Evolutionary conservation across 148 eudicot genomes (phyloP).

Genomic region (Cornus kousa): DNA sequence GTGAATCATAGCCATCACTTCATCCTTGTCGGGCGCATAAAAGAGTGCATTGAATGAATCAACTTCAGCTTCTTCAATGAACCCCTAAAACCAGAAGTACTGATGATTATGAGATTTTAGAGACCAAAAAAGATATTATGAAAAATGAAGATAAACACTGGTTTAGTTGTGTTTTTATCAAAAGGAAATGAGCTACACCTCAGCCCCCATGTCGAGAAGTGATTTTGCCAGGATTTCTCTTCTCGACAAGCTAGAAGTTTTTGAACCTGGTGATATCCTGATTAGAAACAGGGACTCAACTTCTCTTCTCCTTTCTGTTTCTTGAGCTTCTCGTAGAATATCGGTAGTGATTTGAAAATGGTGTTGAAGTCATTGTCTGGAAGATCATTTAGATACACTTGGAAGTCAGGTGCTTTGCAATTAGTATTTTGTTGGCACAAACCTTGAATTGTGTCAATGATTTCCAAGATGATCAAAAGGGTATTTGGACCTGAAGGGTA

Average conservation of each 20-base stretch:
- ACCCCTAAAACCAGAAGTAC: slow-evolving; percentile 15
- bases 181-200: slow-evolving; percentile 21
- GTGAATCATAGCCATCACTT: slow-evolving; percentile 26
- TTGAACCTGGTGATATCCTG: neutral
- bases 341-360: slow-evolving; percentile 9
- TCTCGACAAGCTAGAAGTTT: no score
- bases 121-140: no score
- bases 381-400: slow-evolving; percentile 7
- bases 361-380: slow-evolving; percentile 8
- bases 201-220: slow-evolving; percentile 24
- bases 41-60: slow-evolving; percentile 40
- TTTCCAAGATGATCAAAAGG: slow-evolving; percentile 13
- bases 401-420: neutral
- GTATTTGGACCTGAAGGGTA: slow-evolving; percentile 35
- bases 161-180: neutral
- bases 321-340: slow-evolving; percentile 1
- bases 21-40: slow-evolving; percentile 31
- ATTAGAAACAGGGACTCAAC: neutral
- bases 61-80: slow-evolving; percentile 29
- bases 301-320: neutral
- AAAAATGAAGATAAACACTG: no score
- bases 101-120: no score
- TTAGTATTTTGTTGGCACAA: neutral
- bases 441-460: slow-evolving; percentile 5
- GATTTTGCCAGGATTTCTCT: slow-evolving; percentile 21